Base-by-base conservation (phyloP, 2,329 filamentous ascomycete species). In the Nigrograna mackinnonii region DNA sequence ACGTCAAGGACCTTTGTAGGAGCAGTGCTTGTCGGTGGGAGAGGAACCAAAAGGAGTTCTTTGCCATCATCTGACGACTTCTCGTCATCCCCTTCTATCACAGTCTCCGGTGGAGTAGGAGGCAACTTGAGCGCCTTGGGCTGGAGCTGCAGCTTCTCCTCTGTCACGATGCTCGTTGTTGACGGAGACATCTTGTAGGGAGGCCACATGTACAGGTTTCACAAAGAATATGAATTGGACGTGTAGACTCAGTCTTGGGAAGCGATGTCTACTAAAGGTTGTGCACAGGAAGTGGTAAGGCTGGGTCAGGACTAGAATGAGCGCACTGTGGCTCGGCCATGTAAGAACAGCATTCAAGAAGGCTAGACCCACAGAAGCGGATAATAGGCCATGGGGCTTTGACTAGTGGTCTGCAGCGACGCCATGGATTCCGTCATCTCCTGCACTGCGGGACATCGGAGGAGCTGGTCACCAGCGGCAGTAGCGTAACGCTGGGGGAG, bases 1-100 rank as follows among this genome's bases (percentile, higher is more conserved):
- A 89, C 71, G n/a, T 83, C 75, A 5, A 95, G 75, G 11, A 94
- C 80, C 31, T 78, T 71, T 35, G 79, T 83, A 4, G 82, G 75
- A 35, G 66, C 63, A 30, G 66, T 77, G 4, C 82, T 77, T 17
- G 75, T 77, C 7, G 89, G 89, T 11, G 90, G 89, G 4, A 95
- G 73, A 17, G 88, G 79, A 44, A 89, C 83, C 11, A 61, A 51
- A 16, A 50, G 39, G 13, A 17, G 39, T 4, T 52, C 49, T 16
- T 52, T 51, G 34, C 44, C 35, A 16, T 44, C 35, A 17, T 28
- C 19, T 30, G 40, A 17, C 14, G 40, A 47, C 34, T 51, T 58
- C 2, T 21, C 21, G 32, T 54, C 47, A 28, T 65, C 64, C 30
- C 64, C 58, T n/a, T 64, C 62, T 24, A 62, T 41, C 3, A 67